Percentiles rank a stretch among this genome's conserved stretches.
These are phyloP conservation scores for Amauroascus verrucosus DNA, from an alignment of 2,329 filamentous ascomycete species.

Conservation along the genomic window DNA sequence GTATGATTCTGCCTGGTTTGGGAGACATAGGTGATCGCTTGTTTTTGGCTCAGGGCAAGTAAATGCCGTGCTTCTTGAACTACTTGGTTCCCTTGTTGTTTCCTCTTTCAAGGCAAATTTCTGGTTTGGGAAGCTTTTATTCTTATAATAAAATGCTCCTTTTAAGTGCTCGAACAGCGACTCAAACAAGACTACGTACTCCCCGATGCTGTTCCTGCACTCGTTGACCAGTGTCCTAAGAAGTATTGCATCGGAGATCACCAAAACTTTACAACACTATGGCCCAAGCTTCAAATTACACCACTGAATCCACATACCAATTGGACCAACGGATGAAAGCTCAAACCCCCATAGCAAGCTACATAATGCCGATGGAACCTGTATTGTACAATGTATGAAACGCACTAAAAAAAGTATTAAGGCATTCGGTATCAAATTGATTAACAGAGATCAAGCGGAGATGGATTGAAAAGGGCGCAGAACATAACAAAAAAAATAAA, in stretches of 20 bases:
- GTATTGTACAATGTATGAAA: conserved; percentile 6
- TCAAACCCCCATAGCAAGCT: background rate
- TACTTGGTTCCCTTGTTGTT: background rate
- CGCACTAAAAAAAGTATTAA: conserved; percentile 3
- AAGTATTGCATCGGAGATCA: too few species aligned
- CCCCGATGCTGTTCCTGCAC: too few species aligned
- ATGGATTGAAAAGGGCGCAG: background rate
- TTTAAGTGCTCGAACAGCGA: too few species aligned
- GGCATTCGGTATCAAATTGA: background rate
- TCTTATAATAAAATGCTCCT: too few species aligned
- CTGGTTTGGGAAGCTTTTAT: background rate
- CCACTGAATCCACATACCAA: background rate
- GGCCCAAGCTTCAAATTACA: background rate
- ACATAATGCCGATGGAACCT: background rate
- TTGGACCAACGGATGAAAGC: background rate
- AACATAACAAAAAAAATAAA: background rate
- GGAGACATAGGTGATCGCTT: conserved; percentile 85
- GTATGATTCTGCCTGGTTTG: conserved; percentile 84
- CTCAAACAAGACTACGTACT: too few species aligned
- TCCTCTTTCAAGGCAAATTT: background rate
- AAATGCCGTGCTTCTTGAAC: conserved; percentile 10
- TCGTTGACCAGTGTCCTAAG: too few species aligned
- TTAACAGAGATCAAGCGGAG: conserved; percentile 4
- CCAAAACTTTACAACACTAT: too few species aligned
- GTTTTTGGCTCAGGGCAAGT: conserved; percentile 84